Percentiles rank a stretch among this genome's conserved stretches.
These are phyloP conservation scores for Colletotrichum gigasporum DNA, from an alignment of 2,329 filamentous ascomycete genomes.

Conservation along the genomic window DNA sequence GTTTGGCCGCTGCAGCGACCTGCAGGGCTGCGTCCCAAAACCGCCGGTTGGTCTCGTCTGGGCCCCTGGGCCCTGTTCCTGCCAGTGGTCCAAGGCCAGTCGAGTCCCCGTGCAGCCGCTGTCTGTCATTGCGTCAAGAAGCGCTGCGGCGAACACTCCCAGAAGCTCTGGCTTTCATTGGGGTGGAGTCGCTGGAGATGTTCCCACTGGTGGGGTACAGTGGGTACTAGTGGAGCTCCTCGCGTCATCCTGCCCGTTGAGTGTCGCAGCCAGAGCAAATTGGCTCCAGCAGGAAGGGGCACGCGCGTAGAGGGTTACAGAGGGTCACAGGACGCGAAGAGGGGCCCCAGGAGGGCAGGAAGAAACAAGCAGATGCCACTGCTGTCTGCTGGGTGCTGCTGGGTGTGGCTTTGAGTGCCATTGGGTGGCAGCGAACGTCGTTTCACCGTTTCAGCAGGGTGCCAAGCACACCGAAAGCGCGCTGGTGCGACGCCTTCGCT, in stretches of 20 bases:
- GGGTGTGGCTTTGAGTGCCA: no score
- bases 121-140: slow-evolving; percentile 30
- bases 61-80: not conserved
- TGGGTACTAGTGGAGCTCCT: not conserved
- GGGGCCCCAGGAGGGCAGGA: not conserved
- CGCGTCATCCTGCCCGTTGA: not conserved
- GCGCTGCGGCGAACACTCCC: slow-evolving; percentile 6
- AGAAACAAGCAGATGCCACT: no score
- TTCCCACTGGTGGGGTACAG: no score
- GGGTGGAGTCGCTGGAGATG: no score
- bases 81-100: slow-evolving; percentile 1
- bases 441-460: slow-evolving; percentile 25
- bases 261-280: no score
- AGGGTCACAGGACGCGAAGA: slow-evolving; percentile 1
- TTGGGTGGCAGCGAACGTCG: no score
- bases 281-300: not conserved
- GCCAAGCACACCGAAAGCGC: slow-evolving; percentile 24
- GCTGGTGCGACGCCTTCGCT: slow-evolving; percentile 19
- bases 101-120: slow-evolving; percentile 23
- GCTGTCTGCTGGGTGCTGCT: no score
- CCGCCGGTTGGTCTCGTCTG: slow-evolving; percentile 11
- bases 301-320: not conserved
- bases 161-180: no score
- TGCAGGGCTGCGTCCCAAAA: slow-evolving; percentile 14
- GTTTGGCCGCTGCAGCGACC: no score